phyloP scores from a whole-genome alignment of 305 asterid species.

The Striga hermonthica region DNA sequence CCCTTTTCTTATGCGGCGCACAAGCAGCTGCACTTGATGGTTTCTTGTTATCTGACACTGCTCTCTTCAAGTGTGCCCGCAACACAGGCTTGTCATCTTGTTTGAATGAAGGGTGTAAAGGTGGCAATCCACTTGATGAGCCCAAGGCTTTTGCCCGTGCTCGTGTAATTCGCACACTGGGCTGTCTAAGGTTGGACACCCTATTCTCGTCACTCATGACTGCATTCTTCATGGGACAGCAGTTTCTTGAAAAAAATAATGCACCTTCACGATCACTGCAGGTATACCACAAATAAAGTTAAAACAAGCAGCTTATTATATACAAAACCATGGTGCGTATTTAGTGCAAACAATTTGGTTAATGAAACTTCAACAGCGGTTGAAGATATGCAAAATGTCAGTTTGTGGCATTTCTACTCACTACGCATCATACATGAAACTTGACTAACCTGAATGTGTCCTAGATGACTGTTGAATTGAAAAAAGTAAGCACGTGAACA shows the following conservation, averaged over 20 bases:
- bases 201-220: constrained; percentile 61
- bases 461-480: too few species aligned
- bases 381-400: background rate
- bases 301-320: constrained; percentile 18
- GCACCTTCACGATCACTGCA: constrained; percentile 47
- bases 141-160: constrained; percentile 68
- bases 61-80: constrained; percentile 56
- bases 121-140: constrained; percentile 63
- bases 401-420: constrained; percentile 4
- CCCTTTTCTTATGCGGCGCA: constrained; percentile 57
- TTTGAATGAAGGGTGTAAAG: constrained; percentile 53
- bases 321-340: constrained; percentile 4
- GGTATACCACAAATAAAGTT: constrained; percentile 24
- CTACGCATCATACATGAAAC: background rate
- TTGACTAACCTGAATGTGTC: background rate
- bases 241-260: constrained; percentile 32
- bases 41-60: constrained; percentile 42
- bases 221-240: constrained; percentile 42
- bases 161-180: constrained; percentile 63
- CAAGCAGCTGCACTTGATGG: constrained; percentile 36
- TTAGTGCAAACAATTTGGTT: constrained; percentile 13
- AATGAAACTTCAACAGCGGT: constrained; percentile 8
- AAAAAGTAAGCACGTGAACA: too few species aligned
- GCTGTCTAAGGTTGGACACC: constrained; percentile 38
- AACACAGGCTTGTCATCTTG: constrained; percentile 43